phyloP scores from a whole-genome alignment of 352 stramenopile species.

The Phytophthora megakarya region DNA sequence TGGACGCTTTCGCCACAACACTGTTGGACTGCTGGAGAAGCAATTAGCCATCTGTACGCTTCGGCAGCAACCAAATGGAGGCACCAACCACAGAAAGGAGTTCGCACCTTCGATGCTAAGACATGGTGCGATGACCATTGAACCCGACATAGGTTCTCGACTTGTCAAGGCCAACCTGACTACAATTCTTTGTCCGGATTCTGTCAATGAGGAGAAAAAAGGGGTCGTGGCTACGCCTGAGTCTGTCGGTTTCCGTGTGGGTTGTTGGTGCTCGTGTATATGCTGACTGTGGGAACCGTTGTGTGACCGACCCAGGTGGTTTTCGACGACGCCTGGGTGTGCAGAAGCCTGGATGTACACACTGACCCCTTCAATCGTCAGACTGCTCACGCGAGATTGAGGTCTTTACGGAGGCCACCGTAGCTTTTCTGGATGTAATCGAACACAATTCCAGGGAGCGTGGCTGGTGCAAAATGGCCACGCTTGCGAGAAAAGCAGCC shows the following conservation, averaged over 20 bases:
- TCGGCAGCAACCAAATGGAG: conserved; percentile 4
- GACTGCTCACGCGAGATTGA: conserved; percentile 2
- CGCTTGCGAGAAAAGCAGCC: conserved; percentile 7
- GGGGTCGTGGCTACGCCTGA: too few species aligned
- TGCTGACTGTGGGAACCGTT: too few species aligned
- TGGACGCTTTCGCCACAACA: conserved; percentile 14
- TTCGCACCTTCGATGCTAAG: background rate
- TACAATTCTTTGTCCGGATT: conserved; percentile 7
- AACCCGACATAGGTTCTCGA: conserved; percentile 1
- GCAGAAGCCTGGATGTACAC: too few species aligned
- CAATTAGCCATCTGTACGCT: conserved; percentile 13
- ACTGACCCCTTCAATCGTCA: too few species aligned
- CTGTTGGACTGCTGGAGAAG: conserved; percentile 6
- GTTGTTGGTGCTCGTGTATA: too few species aligned
- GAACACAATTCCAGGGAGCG: conserved; percentile 11
- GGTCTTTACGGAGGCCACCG: conserved; percentile 1
- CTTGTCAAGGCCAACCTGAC: background rate
- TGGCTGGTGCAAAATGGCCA: conserved; percentile 13
- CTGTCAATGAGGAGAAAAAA: conserved; percentile 15
- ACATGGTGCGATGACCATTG: conserved; percentile 17
- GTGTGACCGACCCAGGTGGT: too few species aligned
- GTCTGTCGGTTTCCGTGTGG: too few species aligned
- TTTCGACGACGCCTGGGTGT: too few species aligned
- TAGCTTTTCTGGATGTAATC: conserved; percentile 16
- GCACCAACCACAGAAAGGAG: background rate